Evolutionary conservation across 1,284 basidiomycete genomes (phyloP), one percentile per base, ranked within the genome.

Genomic region (Papiliotrema nemorosa): DNA sequence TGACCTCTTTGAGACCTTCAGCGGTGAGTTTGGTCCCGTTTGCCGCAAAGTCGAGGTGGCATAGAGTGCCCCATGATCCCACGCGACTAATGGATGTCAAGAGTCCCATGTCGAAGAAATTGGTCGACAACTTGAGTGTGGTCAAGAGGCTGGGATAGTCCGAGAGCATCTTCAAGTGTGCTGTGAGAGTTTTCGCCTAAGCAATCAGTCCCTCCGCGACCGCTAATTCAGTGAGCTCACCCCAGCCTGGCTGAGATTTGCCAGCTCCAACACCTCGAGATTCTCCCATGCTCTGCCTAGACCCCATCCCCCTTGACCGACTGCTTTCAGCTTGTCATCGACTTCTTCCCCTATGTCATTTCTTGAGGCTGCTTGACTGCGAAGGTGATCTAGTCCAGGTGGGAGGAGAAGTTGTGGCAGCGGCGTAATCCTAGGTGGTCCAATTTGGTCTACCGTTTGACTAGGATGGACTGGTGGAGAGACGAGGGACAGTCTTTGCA

Each of bases 251-350:
- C 51, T 52, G 34, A 61, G 42, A n/a, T 47, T 49, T 1, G 47
- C 44, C 3, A 61, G 18, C n/a, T 41, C 31, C 14, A 67, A 48
- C n/a, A 38, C 53, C 21, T 62, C 54, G 3, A 67, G 52, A 24
- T 53, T 40, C 21, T 61, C 59, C 65, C 65, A 67, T 2, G 54
- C 63, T 14, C 27, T 24, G 5, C 65, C 65, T n/a, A 67, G 44
- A 26, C 35, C 37, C 52, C 45, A 47, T 9, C 44, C 50, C 14
- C 49, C 53, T 18, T 49, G 26, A 4, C 47, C 47, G 9, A 49
- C 14, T 7, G 39, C 25, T 21, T 29, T 33, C 18, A 27, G 38
- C 13, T 26, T 18, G 24, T 27, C n/a, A 18, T 26, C 46, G 18
- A 21, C 31, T 5, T 34, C 44, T 7, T 44, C 27, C 14, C n/a